These are phyloP conservation scores for Usnea hakonensis DNA, from an alignment of 495 filamentous ascomycete genomes.

Conservation along the genomic window DNA sequence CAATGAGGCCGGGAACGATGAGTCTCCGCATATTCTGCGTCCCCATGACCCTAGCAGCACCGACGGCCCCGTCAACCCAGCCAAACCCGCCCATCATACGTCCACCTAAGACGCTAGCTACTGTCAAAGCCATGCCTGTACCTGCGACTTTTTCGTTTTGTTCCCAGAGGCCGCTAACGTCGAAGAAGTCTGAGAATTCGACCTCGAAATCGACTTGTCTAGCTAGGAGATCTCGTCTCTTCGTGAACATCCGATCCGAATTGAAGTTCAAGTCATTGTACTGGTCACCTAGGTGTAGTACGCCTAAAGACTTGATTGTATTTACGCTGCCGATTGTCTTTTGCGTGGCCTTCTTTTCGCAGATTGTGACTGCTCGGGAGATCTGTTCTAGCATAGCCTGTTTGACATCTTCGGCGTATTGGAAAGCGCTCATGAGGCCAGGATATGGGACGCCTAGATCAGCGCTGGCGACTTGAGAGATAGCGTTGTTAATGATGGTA, in stretches of 20 bases:
- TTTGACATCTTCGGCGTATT: conserved; percentile 90
- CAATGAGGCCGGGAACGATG: conserved; percentile 69
- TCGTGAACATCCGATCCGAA: conserved; percentile 84
- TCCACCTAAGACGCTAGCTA: conserved; percentile 76
- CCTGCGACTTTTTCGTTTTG: conserved; percentile 89
- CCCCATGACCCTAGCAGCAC: conserved; percentile 71
- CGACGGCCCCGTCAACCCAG: conserved; percentile 83
- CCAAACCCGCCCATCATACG: conserved; percentile 73
- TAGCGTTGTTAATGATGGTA: conserved; percentile 58
- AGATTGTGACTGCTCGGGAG: conserved; percentile 62
- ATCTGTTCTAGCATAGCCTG: conserved; percentile 85
- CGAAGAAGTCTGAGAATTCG: conserved; percentile 89
- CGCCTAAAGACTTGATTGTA: conserved; percentile 76
- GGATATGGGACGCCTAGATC: conserved; percentile 80
- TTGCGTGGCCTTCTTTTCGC: conserved; percentile 75
- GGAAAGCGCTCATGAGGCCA: conserved; percentile 74
- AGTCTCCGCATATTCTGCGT: conserved; percentile 72
- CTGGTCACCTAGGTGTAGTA: conserved; percentile 80
- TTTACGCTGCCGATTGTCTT: conserved; percentile 78
- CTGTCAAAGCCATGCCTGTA: conserved; percentile 86
- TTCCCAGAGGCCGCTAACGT: conserved; percentile 72
- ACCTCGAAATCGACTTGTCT: conserved; percentile 79
- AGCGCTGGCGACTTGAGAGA: conserved; percentile 63
- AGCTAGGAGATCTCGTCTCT: conserved; percentile 68
- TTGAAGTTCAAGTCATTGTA: conserved; percentile 80